Percentiles rank a stretch among this genome's conserved stretches.
Evolutionary conservation across 441 rosid genomes (phyloP).

Genomic region (Populus trichocarpa): DNA sequence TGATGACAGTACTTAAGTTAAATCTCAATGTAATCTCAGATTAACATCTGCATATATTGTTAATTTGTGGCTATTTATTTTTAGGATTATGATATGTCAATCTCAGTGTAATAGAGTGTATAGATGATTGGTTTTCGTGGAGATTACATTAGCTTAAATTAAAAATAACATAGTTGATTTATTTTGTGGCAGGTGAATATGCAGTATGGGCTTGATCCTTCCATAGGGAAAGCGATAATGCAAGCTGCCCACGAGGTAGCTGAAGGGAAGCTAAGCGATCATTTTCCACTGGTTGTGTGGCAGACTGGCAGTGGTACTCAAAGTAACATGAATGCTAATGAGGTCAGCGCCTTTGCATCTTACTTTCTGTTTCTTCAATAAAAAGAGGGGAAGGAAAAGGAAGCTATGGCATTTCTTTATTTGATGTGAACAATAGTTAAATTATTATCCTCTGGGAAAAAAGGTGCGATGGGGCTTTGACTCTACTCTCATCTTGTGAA

Average conservation of each 20-base stretch:
- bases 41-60: too few species aligned
- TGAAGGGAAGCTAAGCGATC: constrained; percentile 81
- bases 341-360: constrained; percentile 35
- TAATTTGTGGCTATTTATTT: too few species aligned
- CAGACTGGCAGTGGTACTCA: constrained; percentile 99
- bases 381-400: neutral
- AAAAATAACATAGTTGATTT: neutral
- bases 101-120: neutral
- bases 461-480: neutral
- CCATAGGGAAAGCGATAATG: constrained; percentile 85
- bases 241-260: constrained; percentile 94
- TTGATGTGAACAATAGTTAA: neutral
- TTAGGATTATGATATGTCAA: neutral
- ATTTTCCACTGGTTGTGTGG: constrained; percentile 94
- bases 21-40: neutral
- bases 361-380: neutral
- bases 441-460: neutral
- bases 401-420: too few species aligned
- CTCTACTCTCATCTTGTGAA: neutral
- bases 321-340: constrained; percentile 96
- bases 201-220: constrained; percentile 49
- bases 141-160: too few species aligned
- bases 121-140: neutral
- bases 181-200: constrained; percentile 59
- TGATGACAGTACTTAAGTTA: neutral